Conservation (phyloP, 768 basidiomycete genomes). For the Leccinellum albellum region DNA sequence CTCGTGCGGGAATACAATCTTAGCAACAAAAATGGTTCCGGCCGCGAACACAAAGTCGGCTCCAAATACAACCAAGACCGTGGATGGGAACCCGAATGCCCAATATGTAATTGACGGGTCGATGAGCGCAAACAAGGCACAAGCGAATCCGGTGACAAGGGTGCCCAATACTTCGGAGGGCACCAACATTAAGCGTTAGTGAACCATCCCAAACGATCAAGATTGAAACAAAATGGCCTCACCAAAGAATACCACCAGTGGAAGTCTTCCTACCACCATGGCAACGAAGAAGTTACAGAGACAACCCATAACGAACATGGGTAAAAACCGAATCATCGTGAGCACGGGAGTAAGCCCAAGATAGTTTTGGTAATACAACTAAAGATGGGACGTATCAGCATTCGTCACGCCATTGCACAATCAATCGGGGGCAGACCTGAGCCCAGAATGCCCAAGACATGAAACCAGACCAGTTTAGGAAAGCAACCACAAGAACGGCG, state of each 20-base stretch:
- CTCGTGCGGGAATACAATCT: constrained; percentile 60
- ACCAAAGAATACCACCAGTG: constrained; percentile 59
- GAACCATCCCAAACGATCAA: not conserved
- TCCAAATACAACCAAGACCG: constrained; percentile 63
- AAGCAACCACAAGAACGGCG: constrained; percentile 59
- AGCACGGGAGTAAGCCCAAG: constrained; percentile 48
- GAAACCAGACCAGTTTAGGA: constrained; percentile 61
- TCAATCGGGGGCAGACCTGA: constrained; percentile 28
- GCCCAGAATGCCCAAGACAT: constrained; percentile 51
- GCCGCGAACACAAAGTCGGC: constrained; percentile 74
- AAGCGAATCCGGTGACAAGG: constrained; percentile 51
- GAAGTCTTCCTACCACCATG: constrained; percentile 50
- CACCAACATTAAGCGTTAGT: not conserved
- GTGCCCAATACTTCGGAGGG: constrained; percentile 47
- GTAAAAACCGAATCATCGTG: constrained; percentile 64
- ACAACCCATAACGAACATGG: constrained; percentile 66
- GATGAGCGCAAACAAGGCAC: constrained; percentile 67
- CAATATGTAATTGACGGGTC: constrained; percentile 56
- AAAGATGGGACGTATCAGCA: not conserved
- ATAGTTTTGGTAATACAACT: constrained; percentile 76
- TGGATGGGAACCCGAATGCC: constrained; percentile 73
- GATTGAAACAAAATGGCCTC: not conserved
- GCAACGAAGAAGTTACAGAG: constrained; percentile 65
- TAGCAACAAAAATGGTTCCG: constrained; percentile 73
- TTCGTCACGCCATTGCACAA: not conserved